A percentile compares a stretch with the other conserved stretches of the same genome.
Evolutionary conservation across 1,139 yeast species (phyloP).

Genomic region (Blastobotrys illinoisensis): DNA sequence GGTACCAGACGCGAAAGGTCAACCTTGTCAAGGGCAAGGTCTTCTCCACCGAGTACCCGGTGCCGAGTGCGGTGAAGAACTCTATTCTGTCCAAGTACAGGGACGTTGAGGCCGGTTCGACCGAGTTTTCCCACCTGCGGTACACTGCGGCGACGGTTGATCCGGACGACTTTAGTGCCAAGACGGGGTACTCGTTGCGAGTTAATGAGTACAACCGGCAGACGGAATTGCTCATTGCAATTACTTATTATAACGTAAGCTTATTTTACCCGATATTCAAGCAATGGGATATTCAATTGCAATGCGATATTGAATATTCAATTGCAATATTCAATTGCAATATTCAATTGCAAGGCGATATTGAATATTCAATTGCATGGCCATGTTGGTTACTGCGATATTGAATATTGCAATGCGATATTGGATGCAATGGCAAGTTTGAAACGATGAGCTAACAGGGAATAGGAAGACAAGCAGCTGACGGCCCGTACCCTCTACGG

Average conservation of each 20-base stretch:
- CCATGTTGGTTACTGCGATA: no score
- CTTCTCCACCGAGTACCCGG: constrained; percentile 70
- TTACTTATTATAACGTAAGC: constrained; percentile 75
- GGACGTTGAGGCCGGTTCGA: constrained; percentile 59
- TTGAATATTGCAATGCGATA: no score
- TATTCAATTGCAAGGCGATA: no score
- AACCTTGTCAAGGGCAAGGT: constrained; percentile 64
- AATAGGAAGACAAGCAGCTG: constrained; percentile 68
- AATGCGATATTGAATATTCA: no score
- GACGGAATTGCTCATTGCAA: constrained; percentile 81
- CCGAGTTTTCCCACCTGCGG: constrained; percentile 70
- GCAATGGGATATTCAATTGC: no score
- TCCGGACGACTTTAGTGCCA: constrained; percentile 63
- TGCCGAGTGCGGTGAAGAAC: constrained; percentile 58
- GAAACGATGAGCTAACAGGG: background rate
- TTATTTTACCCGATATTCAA: no score
- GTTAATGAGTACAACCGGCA: constrained; percentile 69
- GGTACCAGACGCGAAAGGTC: constrained; percentile 47
- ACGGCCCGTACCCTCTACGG: constrained; percentile 91
- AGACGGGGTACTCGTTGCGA: constrained; percentile 73
- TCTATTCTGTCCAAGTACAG: constrained; percentile 48
- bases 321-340: no score
- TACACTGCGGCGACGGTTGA: constrained; percentile 78
- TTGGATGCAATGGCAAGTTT: background rate
- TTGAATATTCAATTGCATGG: no score